A percentile compares a stretch with the other conserved stretches of the same genome.
phyloP scores from a whole-genome alignment of 1,284 basidiomycete genomes.

The Irpex sp. region DNA sequence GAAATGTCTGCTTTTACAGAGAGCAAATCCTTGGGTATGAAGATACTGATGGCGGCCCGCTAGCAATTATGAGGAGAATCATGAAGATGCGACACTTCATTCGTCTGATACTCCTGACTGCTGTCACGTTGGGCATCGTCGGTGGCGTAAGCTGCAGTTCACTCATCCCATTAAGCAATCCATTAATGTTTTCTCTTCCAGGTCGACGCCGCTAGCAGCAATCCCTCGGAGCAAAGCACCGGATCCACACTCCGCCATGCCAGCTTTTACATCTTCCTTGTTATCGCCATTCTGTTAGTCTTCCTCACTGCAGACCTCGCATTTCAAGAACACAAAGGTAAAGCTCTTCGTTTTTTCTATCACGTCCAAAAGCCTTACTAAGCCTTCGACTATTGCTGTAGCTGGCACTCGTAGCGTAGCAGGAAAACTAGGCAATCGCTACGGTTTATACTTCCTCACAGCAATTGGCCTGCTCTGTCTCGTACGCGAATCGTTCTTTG shows the following conservation, averaged over 20 bases:
- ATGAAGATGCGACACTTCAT: slow-evolving; percentile 31
- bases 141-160: slow-evolving; percentile 22
- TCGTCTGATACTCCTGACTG: slow-evolving; percentile 28
- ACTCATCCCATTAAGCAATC: background rate
- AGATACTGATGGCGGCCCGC: slow-evolving; percentile 15
- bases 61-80: slow-evolving; percentile 27
- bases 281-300: slow-evolving; percentile 36
- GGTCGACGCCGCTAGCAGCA: background rate
- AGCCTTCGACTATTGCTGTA: background rate
- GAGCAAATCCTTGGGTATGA: slow-evolving; percentile 6
- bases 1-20: slow-evolving; percentile 2
- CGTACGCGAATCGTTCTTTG: slow-evolving; percentile 37
- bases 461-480: slow-evolving; percentile 37
- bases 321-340: slow-evolving; percentile 13
- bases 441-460: slow-evolving; percentile 34
- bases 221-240: slow-evolving; percentile 4
- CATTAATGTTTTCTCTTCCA: background rate
- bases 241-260: slow-evolving; percentile 30
- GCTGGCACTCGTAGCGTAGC: background rate
- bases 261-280: slow-evolving; percentile 43
- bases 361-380: no score
- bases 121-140: slow-evolving; percentile 37
- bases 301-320: slow-evolving; percentile 34
- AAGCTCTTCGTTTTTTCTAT: background rate
- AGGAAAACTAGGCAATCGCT: slow-evolving; percentile 25